phyloP scores from a whole-genome alignment of 2,329 filamentous ascomycete genomes.

The Aspergillaceae sp. region DNA sequence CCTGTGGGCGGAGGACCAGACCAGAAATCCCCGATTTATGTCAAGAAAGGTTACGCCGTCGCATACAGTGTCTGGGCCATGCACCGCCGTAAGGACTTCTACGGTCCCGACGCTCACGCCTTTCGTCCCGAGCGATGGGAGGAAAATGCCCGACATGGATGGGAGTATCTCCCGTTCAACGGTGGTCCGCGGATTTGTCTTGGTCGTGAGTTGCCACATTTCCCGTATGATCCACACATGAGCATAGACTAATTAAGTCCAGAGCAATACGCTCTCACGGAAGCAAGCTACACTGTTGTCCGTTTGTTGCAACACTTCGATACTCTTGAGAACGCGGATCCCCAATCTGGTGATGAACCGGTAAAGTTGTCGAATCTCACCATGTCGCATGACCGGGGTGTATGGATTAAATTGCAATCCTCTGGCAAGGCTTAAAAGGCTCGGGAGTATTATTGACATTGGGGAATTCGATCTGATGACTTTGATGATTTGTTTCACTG shows the following conservation, averaged over 20 bases:
- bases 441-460: too few relatives aligned
- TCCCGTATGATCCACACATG: too few relatives aligned
- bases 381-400: constrained; percentile 25
- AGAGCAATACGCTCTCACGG: constrained; percentile 37
- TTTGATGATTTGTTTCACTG: too few relatives aligned
- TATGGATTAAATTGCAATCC: constrained; percentile 16
- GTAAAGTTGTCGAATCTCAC: constrained; percentile 23
- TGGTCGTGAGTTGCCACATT: constrained; percentile 23
- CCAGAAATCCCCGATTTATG: constrained; percentile 49
- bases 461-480: too few relatives aligned
- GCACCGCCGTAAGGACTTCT: constrained; percentile 55
- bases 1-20: constrained; percentile 53
- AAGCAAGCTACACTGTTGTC: constrained; percentile 34
- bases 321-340: constrained; percentile 27
- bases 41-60: constrained; percentile 58
- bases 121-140: constrained; percentile 47
- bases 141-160: constrained; percentile 23
- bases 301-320: constrained; percentile 31
- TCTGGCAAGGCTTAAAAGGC: too few relatives aligned
- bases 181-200: constrained; percentile 34
- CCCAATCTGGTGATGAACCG: constrained; percentile 18
- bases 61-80: constrained; percentile 62
- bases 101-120: constrained; percentile 35
- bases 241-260: too few relatives aligned
- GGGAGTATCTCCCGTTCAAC: constrained; percentile 34